These are phyloP conservation scores for Cladosporium austrohemisphaericum DNA, from an alignment of 2,329 filamentous ascomycete species.

Conservation along the genomic window DNA sequence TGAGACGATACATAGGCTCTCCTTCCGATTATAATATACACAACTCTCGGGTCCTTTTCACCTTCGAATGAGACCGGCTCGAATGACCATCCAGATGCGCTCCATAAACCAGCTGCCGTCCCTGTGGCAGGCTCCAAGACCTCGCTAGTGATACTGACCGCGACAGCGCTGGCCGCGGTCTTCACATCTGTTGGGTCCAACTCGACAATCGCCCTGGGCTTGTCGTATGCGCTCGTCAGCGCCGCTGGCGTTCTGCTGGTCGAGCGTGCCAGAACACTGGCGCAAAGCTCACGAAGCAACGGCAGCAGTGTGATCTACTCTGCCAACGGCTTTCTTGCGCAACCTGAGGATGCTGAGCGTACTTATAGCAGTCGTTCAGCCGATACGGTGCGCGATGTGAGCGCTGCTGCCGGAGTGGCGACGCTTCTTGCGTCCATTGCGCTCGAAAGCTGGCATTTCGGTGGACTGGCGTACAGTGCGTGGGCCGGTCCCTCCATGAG, in stretches of 20 bases:
- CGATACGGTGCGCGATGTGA: constrained; percentile 28
- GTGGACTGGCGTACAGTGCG: constrained; percentile 25
- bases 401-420: constrained; percentile 25
- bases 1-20: constrained; percentile 28
- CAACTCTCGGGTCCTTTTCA: constrained; percentile 4
- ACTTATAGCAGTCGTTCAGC: constrained; percentile 25
- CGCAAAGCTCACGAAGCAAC: constrained; percentile 22
- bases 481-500: constrained; percentile 23
- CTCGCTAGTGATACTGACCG: constrained; percentile 32
- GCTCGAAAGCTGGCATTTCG: constrained; percentile 27
- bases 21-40: constrained; percentile 26
- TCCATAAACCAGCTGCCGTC: constrained; percentile 7
- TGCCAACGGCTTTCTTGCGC: constrained; percentile 13
- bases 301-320: constrained; percentile 33
- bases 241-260: constrained; percentile 41
- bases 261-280: constrained; percentile 29
- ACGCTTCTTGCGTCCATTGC: constrained; percentile 26
- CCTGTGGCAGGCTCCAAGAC: constrained; percentile 25
- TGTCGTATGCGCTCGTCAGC: constrained; percentile 41
- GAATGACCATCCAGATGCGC: constrained; percentile 17
- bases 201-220: constrained; percentile 37
- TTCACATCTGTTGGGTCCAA: constrained; percentile 33
- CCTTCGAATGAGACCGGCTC: constrained; percentile 11
- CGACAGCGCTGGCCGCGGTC: constrained; percentile 37
- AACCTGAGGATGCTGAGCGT: constrained; percentile 30